Evolutionary conservation across 805 yeast species (phyloP), one percentile per base, ranked within the genome.

Genomic region (Millerozyma miso): DNA sequence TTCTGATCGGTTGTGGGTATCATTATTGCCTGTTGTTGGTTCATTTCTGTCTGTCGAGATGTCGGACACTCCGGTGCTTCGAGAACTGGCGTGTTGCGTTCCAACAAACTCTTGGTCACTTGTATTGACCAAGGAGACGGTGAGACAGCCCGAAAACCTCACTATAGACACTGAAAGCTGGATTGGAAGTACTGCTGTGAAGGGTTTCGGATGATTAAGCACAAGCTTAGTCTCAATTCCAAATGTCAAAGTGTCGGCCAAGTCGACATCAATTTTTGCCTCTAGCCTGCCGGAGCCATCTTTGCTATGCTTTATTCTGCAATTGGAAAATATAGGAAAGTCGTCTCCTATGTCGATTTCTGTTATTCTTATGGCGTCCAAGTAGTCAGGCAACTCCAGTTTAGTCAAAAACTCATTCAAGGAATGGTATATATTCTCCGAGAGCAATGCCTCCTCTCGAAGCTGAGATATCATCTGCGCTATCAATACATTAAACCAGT

Each of bases 341-440:
- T 90, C 97, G 58, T 88, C 87, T 29, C 99, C 99, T 44, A 93
- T 83, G 54, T 89, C 91, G 19, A 93, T 80, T 55, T 91, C 97
- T 1, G 90, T 85, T 38, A 93, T 79, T 46, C 76, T 77, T 33
- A 93, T 81, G 18, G 77, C 75, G 57, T 84, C 97, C 38, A 93
- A 61, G 60, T 83, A 91, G 42, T 84, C 90, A 1, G 97, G 96
- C 18, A 87, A 62, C 17, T 78, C 78, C 49, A 83, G 79, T 14
- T 73, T 67, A 38, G 73, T 68, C 36, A 91, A 68, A 40, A 87
- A 79, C 39, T 76, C 80, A 54, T 87, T 82, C 39, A 93, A 68
- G 1, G 89, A 81, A 50, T 85, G 83, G 47, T 90, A 81, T 19
- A 93, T 85, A 58, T 88, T 89, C 59, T 93, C 93, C 38, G 89